A percentile compares a stretch with the other conserved stretches of the same genome.
These are phyloP conservation scores for Suhomyces xylopsoci DNA, from an alignment of 805 yeast genomes.

Conservation along the genomic window DNA sequence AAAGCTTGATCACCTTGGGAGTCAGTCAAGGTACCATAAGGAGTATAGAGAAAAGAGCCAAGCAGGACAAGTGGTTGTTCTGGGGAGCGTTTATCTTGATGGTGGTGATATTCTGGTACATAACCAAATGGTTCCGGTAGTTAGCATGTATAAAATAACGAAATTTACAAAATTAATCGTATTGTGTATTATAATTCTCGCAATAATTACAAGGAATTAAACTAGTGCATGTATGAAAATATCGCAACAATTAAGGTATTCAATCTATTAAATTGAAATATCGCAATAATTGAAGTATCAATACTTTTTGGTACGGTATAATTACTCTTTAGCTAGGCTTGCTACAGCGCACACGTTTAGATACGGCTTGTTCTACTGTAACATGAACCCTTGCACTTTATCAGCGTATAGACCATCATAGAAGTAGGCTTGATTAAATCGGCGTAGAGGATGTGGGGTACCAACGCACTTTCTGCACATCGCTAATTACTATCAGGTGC, in stretches of 20 bases:
- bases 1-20: conserved; percentile 76
- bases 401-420: neutral
- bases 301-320: neutral
- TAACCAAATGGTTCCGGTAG: conserved; percentile 62
- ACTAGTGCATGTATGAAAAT: no score
- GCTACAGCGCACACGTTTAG: neutral
- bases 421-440: neutral
- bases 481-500: neutral
- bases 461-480: neutral
- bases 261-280: no score
- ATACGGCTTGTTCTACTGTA: neutral
- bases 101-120: conserved; percentile 63
- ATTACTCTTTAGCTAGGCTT: neutral
- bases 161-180: no score
- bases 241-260: no score
- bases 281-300: neutral
- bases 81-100: conserved; percentile 67
- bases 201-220: no score
- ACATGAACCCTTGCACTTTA: neutral
- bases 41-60: conserved; percentile 74
- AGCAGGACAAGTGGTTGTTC: conserved; percentile 83
- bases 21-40: conserved; percentile 82
- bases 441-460: neutral
- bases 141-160: neutral
- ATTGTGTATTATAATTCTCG: no score